These are phyloP conservation scores for Corymbia calophylla DNA, from an alignment of 441 rosid genomes.

Conservation along the genomic window DNA sequence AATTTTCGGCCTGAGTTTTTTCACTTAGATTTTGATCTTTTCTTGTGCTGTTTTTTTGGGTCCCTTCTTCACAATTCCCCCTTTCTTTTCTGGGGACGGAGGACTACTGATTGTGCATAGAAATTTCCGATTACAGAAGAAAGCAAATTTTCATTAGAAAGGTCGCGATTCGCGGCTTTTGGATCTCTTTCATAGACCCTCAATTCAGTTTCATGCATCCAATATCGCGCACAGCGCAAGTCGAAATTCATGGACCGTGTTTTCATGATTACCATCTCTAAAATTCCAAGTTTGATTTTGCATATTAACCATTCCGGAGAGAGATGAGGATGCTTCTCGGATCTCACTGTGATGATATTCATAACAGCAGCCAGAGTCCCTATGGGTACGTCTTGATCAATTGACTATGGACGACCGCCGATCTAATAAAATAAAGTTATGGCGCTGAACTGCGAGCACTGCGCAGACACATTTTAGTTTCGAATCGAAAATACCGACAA, in stretches of 20 bases:
- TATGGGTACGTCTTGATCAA: neutral
- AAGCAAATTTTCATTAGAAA: neutral
- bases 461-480: neutral
- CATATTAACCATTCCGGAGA: neutral
- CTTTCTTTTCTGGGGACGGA: neutral
- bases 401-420: neutral
- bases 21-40: neutral
- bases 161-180: neutral
- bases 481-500: accelerated
- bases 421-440: neutral
- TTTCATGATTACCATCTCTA: neutral
- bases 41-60: neutral
- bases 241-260: neutral
- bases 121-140: neutral
- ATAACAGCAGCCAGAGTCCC: neutral
- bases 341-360: neutral
- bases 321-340: neutral
- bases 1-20: neutral
- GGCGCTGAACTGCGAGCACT: accelerated
- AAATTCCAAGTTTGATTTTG: neutral
- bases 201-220: neutral
- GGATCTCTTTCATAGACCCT: neutral
- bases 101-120: neutral
- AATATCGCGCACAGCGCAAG: neutral
- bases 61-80: neutral